Percentiles rank a stretch among this genome's conserved stretches.
Conservation (phyloP, 2,329 filamentous ascomycete genomes). For the Xylaria digitata region DNA sequence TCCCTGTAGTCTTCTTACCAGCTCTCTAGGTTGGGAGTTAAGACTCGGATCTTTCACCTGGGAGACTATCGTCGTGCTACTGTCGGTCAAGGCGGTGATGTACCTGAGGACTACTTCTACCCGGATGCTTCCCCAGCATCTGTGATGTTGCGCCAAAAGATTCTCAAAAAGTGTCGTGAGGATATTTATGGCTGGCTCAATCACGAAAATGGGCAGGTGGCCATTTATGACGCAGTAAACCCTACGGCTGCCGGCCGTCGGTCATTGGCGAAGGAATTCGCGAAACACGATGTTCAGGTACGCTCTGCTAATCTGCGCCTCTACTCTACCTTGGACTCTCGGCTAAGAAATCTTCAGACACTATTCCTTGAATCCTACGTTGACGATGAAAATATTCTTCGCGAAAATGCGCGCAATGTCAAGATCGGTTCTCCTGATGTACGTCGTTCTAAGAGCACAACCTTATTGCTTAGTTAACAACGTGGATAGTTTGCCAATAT, state of each 20-base stretch:
- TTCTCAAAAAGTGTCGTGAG: constrained; percentile 95
- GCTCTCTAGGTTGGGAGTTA: constrained; percentile 82
- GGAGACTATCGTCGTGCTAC: constrained; percentile 96
- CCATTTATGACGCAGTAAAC: constrained; percentile 98
- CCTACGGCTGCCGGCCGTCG: constrained; percentile 84
- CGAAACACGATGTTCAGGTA: constrained; percentile 95
- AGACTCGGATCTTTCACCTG: constrained; percentile 96
- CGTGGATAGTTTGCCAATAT: constrained; percentile 80
- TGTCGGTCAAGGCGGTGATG: constrained; percentile 81
- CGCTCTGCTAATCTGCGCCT: background rate
- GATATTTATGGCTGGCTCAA: constrained; percentile 98
- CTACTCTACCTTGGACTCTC: background rate
- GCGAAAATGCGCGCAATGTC: constrained; percentile 95
- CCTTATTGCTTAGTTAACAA: constrained; percentile 32
- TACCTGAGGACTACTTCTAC: constrained; percentile 98
- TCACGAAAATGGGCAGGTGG: constrained; percentile 96
- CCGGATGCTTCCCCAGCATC: constrained; percentile 92
- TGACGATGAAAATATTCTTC: constrained; percentile 90
- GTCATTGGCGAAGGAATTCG: constrained; percentile 92
- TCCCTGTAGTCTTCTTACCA: constrained; percentile 34
- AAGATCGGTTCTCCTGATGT: constrained; percentile 98
- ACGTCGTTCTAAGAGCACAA: constrained; percentile 41
- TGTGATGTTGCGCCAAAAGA: constrained; percentile 95
- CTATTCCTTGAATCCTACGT: constrained; percentile 97
- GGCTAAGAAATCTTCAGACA: constrained; percentile 66